Percentiles rank a stretch among this genome's conserved stretches.
Evolutionary conservation across 371 early-diverging fungal genomes (phyloP).

Genomic region (Haplosporangium sp.): DNA sequence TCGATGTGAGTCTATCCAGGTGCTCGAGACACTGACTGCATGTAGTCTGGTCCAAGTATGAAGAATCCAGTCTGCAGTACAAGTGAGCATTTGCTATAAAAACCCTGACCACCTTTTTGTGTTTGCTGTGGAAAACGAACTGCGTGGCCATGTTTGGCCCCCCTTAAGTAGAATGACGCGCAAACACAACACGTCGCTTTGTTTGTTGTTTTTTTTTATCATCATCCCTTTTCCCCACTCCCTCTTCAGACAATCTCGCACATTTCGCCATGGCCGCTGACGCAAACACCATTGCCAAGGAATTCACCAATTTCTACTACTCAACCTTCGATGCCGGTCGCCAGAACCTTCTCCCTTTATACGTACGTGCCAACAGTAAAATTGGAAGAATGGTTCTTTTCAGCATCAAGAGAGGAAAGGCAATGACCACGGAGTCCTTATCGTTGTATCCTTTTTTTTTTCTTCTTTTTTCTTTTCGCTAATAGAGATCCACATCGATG

Average conservation of each 20-base stretch:
- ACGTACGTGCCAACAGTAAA: slow-evolving; percentile 65
- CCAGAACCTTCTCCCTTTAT: slow-evolving; percentile 71
- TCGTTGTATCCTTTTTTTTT: not conserved
- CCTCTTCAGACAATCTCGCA: not conserved
- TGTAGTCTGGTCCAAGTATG: too few species aligned
- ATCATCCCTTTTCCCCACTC: not conserved
- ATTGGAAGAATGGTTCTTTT: not conserved
- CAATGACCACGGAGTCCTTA: too few species aligned
- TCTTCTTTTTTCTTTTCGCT: not conserved
- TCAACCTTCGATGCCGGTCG: slow-evolving; percentile 81
- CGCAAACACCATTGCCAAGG: slow-evolving; percentile 68
- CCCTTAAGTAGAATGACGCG: not conserved
- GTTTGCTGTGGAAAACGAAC: too few species aligned
- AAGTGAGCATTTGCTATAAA: too few species aligned
- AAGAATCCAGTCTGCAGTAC: too few species aligned
- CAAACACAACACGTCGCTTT: not conserved
- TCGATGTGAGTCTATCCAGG: too few species aligned
- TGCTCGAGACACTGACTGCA: too few species aligned
- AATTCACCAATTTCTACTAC: slow-evolving; percentile 90
- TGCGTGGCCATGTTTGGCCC: not conserved
- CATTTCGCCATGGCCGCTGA: slow-evolving; percentile 39
- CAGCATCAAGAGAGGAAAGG: too few species aligned
- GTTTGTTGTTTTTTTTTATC: not conserved
- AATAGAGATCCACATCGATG: slow-evolving; percentile 83
- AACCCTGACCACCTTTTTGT: too few species aligned